These are phyloP conservation scores for Curvularia hawaiiensis DNA, from an alignment of 2,329 filamentous ascomycete genomes.

Conservation along the genomic window DNA sequence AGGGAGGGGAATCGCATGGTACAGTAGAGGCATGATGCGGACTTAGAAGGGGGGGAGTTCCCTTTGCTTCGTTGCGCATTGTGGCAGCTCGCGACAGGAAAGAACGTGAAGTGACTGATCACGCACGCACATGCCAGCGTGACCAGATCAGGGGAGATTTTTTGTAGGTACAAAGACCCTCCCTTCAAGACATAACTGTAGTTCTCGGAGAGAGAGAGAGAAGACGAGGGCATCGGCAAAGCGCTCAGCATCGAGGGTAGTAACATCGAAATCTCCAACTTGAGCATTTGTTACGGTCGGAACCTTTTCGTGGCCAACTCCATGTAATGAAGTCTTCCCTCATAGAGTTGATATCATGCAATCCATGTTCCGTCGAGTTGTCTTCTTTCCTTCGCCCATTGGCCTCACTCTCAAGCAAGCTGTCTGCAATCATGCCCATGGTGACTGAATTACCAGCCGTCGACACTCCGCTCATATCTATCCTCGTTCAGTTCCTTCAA, in stretches of 20 bases:
- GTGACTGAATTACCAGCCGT: constrained; percentile 56
- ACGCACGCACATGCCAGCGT: constrained; percentile 55
- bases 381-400: background rate
- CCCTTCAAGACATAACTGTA: constrained; percentile 70
- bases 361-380: background rate
- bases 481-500: constrained; percentile 34
- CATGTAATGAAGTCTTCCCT: background rate
- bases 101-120: constrained; percentile 63
- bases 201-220: constrained; percentile 75
- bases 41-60: constrained; percentile 60
- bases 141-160: constrained; percentile 62
- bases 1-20: constrained; percentile 61
- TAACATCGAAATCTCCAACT: constrained; percentile 75
- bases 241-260: constrained; percentile 70
- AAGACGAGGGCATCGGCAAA: constrained; percentile 79
- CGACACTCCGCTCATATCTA: constrained; percentile 40
- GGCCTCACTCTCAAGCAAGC: constrained; percentile 64
- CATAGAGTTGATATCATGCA: background rate
- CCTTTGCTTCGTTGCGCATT: constrained; percentile 54
- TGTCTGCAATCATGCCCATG: too few relatives aligned
- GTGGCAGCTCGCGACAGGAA: constrained; percentile 56
- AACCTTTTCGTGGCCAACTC: constrained; percentile 53
- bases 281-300: constrained; percentile 73
- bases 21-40: constrained; percentile 67
- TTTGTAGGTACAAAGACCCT: constrained; percentile 65